Evolutionary conservation across 2,329 filamentous ascomycete species (phyloP).

Genomic region (Fusarium nygamai): DNA sequence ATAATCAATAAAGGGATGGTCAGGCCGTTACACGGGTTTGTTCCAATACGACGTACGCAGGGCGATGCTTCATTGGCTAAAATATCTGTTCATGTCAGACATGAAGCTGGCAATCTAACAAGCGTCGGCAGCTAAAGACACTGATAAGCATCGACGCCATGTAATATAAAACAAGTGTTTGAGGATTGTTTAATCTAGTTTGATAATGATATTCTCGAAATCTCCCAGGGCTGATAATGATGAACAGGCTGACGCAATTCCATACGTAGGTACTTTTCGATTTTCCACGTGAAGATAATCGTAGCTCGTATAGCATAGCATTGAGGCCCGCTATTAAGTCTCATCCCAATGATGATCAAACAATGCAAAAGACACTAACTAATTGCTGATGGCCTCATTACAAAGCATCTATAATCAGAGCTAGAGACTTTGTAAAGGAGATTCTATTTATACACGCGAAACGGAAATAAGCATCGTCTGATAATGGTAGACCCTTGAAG

Average conservation of each 20-base stretch:
- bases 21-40: neutral
- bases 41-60: neutral
- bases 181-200: neutral
- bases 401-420: neutral
- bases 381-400: neutral
- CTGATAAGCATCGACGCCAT: neutral
- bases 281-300: neutral
- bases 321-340: neutral
- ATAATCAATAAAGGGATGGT: neutral
- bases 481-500: neutral
- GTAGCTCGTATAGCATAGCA: neutral
- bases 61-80: constrained; percentile 1
- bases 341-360: neutral
- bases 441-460: neutral
- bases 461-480: constrained; percentile 1
- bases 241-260: neutral
- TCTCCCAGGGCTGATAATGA: neutral
- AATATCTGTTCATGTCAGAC: neutral
- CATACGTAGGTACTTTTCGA: neutral
- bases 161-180: neutral
- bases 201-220: neutral
- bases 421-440: neutral
- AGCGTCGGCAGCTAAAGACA: neutral
- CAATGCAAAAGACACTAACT: neutral
- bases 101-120: neutral